Conservation (phyloP, 2,329 filamentous ascomycete species). For the Drechslerella coelobrocha region DNA sequence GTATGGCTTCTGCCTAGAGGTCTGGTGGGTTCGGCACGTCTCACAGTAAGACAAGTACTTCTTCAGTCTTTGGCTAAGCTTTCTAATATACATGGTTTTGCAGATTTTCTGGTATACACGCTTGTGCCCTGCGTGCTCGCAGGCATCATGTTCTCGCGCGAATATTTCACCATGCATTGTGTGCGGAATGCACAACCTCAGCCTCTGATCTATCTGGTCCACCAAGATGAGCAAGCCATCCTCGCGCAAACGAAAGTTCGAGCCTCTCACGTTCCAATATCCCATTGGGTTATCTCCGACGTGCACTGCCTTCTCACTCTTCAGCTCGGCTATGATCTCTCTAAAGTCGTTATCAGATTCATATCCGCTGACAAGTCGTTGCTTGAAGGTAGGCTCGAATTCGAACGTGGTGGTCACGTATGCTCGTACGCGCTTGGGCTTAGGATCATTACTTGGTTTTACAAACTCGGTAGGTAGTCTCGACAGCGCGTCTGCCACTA, state of each 20-base stretch:
- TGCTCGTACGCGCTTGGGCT: background rate
- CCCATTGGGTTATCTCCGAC: background rate
- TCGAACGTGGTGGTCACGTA: background rate
- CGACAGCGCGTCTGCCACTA: background rate
- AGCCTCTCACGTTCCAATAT: background rate
- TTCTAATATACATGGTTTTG: background rate
- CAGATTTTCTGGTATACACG: background rate
- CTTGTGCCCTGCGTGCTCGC: background rate
- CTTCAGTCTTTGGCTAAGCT: background rate
- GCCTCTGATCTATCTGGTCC: background rate
- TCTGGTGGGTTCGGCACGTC: background rate
- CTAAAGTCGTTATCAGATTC: background rate
- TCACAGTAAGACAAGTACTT: background rate
- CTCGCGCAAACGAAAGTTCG: background rate
- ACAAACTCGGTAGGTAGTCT: background rate
- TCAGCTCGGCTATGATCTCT: background rate
- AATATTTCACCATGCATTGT: background rate
- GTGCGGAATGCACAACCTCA: background rate
- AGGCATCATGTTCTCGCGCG: background rate
- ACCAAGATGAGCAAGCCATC: conserved; percentile 1
- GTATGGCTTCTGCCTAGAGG: background rate
- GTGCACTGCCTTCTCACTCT: background rate
- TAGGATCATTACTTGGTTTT: background rate
- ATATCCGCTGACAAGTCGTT: background rate
- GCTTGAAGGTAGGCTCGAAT: background rate